Evolutionary conservation across 140 eudicot species (phyloP).

Genomic region (Cichorium intybus): DNA sequence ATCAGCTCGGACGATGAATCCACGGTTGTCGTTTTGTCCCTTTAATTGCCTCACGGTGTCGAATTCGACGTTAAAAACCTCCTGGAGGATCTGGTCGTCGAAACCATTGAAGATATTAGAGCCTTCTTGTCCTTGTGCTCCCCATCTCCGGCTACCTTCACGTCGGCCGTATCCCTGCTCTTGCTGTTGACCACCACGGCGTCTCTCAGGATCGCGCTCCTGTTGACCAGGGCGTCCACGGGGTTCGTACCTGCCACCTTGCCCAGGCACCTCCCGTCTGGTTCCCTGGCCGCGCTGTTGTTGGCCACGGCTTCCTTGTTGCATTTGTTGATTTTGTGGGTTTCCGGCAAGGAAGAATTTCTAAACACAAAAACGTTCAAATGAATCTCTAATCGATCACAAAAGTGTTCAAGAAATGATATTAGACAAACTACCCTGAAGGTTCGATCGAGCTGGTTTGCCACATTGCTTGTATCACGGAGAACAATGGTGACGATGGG

Average conservation of each 20-base stretch:
- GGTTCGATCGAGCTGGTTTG: slow-evolving; percentile 70
- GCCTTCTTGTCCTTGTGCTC: slow-evolving; percentile 19
- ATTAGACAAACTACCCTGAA: slow-evolving; percentile 41
- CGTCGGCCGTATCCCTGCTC: neutral
- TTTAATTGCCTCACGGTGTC: slow-evolving; percentile 34
- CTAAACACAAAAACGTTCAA: slow-evolving; percentile 12
- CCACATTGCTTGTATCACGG: slow-evolving; percentile 47
- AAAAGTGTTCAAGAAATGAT: neutral
- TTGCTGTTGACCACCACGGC: neutral
- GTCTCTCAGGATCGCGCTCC: too few species aligned
- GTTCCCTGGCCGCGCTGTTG: neutral
- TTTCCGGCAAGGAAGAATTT: slow-evolving; percentile 71
- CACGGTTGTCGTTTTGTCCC: slow-evolving; percentile 41
- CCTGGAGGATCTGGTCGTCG: slow-evolving; percentile 24
- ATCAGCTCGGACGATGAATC: slow-evolving; percentile 36
- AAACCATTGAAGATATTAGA: slow-evolving; percentile 42
- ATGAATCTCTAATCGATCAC: neutral
- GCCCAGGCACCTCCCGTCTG: too few species aligned
- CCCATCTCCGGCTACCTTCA: slow-evolving; percentile 5
- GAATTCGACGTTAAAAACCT: slow-evolving; percentile 22
- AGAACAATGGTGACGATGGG: slow-evolving; percentile 40
- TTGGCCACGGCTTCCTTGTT: slow-evolving; percentile 11
- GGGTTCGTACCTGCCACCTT: too few species aligned
- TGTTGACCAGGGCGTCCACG: neutral
- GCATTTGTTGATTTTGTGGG: slow-evolving; percentile 26